Percentiles rank a stretch among this genome's conserved stretches.
These are phyloP conservation scores for Gigaspora rosea DNA, from an alignment of 192 early-diverging fungal species.

Conservation along the genomic window DNA sequence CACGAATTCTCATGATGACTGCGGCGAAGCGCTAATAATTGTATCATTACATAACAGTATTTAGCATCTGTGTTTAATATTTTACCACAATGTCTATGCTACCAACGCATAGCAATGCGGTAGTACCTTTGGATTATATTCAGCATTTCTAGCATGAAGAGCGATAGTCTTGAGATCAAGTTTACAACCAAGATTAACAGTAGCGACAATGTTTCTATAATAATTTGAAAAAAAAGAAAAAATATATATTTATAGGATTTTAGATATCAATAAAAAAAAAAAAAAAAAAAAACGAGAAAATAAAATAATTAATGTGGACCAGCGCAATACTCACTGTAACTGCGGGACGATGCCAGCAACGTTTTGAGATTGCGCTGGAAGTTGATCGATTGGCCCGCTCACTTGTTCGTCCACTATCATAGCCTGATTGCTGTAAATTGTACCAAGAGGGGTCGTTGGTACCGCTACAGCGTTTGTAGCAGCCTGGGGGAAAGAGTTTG, in stretches of 20 bases:
- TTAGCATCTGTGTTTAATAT: conserved; percentile 14
- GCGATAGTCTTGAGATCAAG: conserved; percentile 99
- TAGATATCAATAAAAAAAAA: not conserved
- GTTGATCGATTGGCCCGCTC: not conserved
- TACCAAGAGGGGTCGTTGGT: not conserved
- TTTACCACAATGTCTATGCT: conserved; percentile 30
- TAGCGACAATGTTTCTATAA: conserved; percentile 94
- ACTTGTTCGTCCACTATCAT: conserved; percentile 9
- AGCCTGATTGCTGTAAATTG: not conserved
- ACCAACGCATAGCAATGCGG: conserved; percentile 30
- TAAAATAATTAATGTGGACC: not conserved
- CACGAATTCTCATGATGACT: conserved; percentile 99
- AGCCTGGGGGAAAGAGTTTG: not conserved
- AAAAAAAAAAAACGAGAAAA: not conserved
- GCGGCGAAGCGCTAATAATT: conserved; percentile 93
- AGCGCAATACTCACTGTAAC: conserved; percentile 57
- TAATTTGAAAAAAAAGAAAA: conserved; percentile 2
- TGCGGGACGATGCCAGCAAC: conserved; percentile 63
- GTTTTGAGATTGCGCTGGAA: conserved; percentile 39
- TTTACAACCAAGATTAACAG: conserved; percentile 96
- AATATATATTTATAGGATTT: not conserved
- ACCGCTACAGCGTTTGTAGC: conserved; percentile 6
- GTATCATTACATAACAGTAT: conserved; percentile 25
- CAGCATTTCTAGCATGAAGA: conserved; percentile 98
- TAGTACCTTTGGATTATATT: conserved; percentile 99